Evolutionary conservation across 805 yeast species (phyloP).

Genomic region (Metschnikowia matae): DNA sequence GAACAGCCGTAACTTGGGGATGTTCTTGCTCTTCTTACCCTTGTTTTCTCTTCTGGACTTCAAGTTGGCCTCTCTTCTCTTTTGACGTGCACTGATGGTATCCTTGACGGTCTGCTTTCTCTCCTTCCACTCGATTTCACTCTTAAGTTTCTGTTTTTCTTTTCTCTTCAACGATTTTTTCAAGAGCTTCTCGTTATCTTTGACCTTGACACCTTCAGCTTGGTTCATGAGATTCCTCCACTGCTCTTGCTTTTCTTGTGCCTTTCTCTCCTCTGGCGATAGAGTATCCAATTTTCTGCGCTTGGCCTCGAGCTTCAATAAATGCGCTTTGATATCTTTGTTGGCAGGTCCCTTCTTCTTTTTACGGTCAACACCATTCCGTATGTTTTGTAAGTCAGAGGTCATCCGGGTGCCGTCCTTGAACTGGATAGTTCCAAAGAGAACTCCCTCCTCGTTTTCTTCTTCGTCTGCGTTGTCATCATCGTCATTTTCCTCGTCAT

Average conservation of each 20-base stretch:
- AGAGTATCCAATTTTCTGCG: slow-evolving; percentile 57
- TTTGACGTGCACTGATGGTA: slow-evolving; percentile 67
- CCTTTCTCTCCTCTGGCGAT: slow-evolving; percentile 57
- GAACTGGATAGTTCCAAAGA: slow-evolving; percentile 80
- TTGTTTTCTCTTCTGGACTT: slow-evolving; percentile 81
- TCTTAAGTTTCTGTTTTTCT: slow-evolving; percentile 76
- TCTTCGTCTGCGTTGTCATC: slow-evolving; percentile 31
- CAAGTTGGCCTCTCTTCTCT: slow-evolving; percentile 90
- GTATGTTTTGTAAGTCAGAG: slow-evolving; percentile 57
- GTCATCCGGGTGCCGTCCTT: slow-evolving; percentile 77
- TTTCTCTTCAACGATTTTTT: slow-evolving; percentile 82
- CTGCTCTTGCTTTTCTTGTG: slow-evolving; percentile 63
- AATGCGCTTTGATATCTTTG: slow-evolving; percentile 79
- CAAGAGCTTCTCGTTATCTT: slow-evolving; percentile 85
- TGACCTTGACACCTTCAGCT: slow-evolving; percentile 83
- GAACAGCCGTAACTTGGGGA: slow-evolving; percentile 64
- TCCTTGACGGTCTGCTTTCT: slow-evolving; percentile 77
- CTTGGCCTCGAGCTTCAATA: slow-evolving; percentile 69
- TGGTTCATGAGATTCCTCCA: slow-evolving; percentile 84
- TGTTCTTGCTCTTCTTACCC: slow-evolving; percentile 73
- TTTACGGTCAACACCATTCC: slow-evolving; percentile 44
- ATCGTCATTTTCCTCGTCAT: slow-evolving; percentile 27
- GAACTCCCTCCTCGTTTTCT: slow-evolving; percentile 39
- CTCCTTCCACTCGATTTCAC: slow-evolving; percentile 90
- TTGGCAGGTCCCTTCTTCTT: slow-evolving; percentile 81